Base-by-base conservation (phyloP, 2,329 filamentous ascomycete species). In the Epichloe scottii region DNA sequence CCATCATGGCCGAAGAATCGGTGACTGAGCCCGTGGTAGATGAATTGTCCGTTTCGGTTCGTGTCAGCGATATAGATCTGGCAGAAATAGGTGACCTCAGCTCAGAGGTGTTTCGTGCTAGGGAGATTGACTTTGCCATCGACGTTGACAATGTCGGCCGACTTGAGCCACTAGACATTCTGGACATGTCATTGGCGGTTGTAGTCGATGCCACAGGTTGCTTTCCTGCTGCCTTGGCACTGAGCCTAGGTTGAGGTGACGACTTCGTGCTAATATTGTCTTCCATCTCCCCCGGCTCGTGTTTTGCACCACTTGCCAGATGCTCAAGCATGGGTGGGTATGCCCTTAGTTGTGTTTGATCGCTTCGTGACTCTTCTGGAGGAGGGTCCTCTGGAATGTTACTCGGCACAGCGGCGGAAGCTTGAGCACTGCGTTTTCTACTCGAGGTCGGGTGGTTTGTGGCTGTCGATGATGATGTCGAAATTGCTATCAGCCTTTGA, bases 141-240 rank as follows among this genome's bases (percentile, higher is more conserved):
- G 45, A 30, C 15, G 52, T 42, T 45, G 52, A 48, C 15, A 47
- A 19, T 19, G 46, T 17, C 37, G 46, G 42, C 12, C 46, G 46
- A 48, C 23, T 30, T n/a, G 34, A n/a, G 2, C 5, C 49, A 26
- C 53, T 54, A 6, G 39, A 40, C 8, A 48, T 26, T 41, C 51
- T 54, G 17, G 58, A 56, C 40, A 43, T 55, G 26, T 59, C 51
- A 8, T 55, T 51, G n/a, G 50, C 52, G 4, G 52, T 40, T 38
- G 52, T 59, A 47, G 52, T 48, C 7, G 56, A 52, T 11, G 56
- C 56, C 5, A 57, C 66, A 10, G 73, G 72, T 46, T 68, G 71
- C 54, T 79, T 79, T 3, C 74, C 76, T 11, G 69, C 66, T 21
- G 72, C 70, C 57, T 76, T 78, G 15, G 68, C 64, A 55, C 71